These are phyloP conservation scores for Tricholoma bakamatsutake DNA, from an alignment of 768 basidiomycete genomes.

Conservation along the genomic window DNA sequence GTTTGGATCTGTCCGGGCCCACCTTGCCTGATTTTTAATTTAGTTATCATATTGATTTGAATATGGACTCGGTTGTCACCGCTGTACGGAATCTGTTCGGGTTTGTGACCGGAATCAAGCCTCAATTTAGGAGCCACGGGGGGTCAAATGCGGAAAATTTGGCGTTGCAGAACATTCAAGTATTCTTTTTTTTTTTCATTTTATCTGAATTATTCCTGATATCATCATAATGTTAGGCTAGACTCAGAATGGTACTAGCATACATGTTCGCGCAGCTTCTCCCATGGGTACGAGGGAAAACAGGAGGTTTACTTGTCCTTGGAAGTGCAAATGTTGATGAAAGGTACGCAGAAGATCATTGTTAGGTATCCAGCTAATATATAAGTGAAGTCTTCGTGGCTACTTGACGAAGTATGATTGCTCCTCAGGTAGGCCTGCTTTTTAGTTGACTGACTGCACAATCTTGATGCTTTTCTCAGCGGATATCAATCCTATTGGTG, in stretches of 20 bases:
- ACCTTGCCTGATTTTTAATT: neutral
- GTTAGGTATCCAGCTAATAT: neutral
- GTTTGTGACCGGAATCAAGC: slow-evolving; percentile 60
- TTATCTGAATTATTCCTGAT: neutral
- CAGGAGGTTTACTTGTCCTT: slow-evolving; percentile 87
- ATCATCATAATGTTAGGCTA: slow-evolving; percentile 45
- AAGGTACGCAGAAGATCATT: slow-evolving; percentile 46
- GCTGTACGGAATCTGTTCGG: slow-evolving; percentile 79
- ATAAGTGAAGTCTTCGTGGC: slow-evolving; percentile 67
- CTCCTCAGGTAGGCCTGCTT: slow-evolving; percentile 57
- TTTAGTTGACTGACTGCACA: neutral
- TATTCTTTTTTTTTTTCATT: slow-evolving; percentile 16
- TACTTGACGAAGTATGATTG: slow-evolving; percentile 99
- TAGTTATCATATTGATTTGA: slow-evolving; percentile 91
- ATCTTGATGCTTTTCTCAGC: slow-evolving; percentile 37
- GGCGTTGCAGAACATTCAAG: slow-evolving; percentile 96
- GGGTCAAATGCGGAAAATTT: slow-evolving; percentile 87
- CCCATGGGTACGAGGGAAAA: slow-evolving; percentile 82
- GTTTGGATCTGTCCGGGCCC: slow-evolving; percentile 7
- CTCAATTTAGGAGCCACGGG: slow-evolving; percentile 80
- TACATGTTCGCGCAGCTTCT: slow-evolving; percentile 95
- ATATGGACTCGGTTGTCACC: slow-evolving; percentile 91
- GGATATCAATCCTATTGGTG: slow-evolving; percentile 97
- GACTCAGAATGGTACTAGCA: slow-evolving; percentile 89
- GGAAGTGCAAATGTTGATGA: slow-evolving; percentile 99